Conservation (phyloP, 2,329 filamentous ascomycete genomes). For the Colletotrichum limetticola region DNA sequence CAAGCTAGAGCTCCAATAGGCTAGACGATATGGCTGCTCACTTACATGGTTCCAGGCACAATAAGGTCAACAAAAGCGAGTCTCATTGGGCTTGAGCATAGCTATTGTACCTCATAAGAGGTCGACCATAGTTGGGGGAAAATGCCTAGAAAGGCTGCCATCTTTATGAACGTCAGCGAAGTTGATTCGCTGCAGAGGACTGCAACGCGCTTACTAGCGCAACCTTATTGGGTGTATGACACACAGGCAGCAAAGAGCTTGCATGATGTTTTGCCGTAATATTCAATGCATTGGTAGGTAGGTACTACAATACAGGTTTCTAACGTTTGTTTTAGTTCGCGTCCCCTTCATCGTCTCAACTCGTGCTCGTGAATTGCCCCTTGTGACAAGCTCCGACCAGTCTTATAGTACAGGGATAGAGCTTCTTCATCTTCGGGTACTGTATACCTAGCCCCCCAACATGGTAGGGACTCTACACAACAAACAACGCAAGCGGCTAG, state of each 20-base stretch:
- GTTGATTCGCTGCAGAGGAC: neutral
- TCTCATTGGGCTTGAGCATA: neutral
- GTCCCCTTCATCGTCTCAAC: neutral
- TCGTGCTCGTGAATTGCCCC: neutral
- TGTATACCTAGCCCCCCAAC: neutral
- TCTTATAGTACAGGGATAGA: constrained; percentile 10
- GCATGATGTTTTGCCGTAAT: neutral
- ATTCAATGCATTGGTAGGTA: neutral
- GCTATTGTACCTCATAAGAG: neutral
- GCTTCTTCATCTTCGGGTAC: constrained; percentile 5
- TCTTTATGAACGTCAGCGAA: neutral
- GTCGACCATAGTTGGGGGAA: neutral
- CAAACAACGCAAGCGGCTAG: neutral
- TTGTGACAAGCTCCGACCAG: neutral
- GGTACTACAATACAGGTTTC: constrained; percentile 2
- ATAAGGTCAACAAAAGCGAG: neutral
- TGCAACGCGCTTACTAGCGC: neutral
- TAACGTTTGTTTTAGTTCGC: neutral
- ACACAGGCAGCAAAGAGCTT: neutral
- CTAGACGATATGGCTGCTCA: neutral
- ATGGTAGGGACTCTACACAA: neutral
- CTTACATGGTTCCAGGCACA: neutral
- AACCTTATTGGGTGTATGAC: neutral
- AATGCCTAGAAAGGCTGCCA: neutral
- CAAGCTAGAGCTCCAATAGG: neutral